A percentile compares a stretch with the other conserved stretches of the same genome.
Evolutionary conservation across 306 rosid genomes (phyloP).

Genomic region (Corylus avellana): DNA sequence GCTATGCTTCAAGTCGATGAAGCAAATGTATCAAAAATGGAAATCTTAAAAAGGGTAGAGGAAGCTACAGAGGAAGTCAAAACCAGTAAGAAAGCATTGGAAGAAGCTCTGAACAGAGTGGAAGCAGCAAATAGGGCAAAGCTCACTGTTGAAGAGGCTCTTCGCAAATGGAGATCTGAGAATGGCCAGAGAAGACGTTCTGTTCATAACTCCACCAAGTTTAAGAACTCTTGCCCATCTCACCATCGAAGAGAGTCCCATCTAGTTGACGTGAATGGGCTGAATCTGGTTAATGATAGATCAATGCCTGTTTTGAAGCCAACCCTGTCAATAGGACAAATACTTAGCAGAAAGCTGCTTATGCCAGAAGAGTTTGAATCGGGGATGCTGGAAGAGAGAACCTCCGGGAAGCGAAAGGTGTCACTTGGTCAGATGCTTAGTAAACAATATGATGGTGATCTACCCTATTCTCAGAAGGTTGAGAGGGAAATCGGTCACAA

Average conservation of each 20-base stretch:
- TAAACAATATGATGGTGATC: constrained; percentile 57
- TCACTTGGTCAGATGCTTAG: constrained; percentile 91
- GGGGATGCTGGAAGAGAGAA: constrained; percentile 34
- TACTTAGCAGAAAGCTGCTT: constrained; percentile 79
- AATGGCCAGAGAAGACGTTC: constrained; percentile 58
- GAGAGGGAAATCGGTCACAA: constrained; percentile 60
- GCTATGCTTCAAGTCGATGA: constrained; percentile 76
- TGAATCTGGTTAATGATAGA: constrained; percentile 48
- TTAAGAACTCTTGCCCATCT: constrained; percentile 61
- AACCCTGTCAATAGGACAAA: constrained; percentile 81
- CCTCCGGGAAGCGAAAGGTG: constrained; percentile 59
- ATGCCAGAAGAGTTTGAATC: constrained; percentile 59
- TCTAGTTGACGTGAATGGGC: constrained; percentile 51
- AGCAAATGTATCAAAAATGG: constrained; percentile 61
- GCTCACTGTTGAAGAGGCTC: constrained; percentile 77
- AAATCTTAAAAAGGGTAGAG: constrained; percentile 65
- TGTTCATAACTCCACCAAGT: constrained; percentile 50
- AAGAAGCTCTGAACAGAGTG: constrained; percentile 82
- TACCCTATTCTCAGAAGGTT: constrained; percentile 33
- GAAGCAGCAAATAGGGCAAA: constrained; percentile 84
- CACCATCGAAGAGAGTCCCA: constrained; percentile 49
- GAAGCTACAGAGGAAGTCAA: constrained; percentile 80
- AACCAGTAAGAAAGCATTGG: constrained; percentile 68
- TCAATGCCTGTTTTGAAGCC: constrained; percentile 56
- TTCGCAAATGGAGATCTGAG: constrained; percentile 82